A percentile compares a stretch with the other conserved stretches of the same genome.
These are phyloP conservation scores for Tolypocladium tundrense DNA, from an alignment of 2,329 filamentous ascomycete species.

Conservation along the genomic window DNA sequence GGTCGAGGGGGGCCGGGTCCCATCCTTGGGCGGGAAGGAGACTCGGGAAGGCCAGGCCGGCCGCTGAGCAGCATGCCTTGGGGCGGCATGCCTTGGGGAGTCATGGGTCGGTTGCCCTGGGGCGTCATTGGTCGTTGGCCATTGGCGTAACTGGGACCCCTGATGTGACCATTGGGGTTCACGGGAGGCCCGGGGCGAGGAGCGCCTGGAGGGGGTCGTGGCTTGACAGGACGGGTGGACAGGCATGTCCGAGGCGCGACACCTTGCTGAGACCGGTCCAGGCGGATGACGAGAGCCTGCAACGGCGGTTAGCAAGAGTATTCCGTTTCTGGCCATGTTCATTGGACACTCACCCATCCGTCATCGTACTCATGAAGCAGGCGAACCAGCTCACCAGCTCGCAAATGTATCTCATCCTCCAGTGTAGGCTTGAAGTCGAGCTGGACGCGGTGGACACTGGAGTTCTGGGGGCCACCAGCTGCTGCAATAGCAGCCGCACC, in stretches of 20 bases:
- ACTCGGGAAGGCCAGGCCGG: slow-evolving; percentile 10
- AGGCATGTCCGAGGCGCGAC: slow-evolving; percentile 90
- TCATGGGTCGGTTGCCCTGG: slow-evolving; percentile 13
- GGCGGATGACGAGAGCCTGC: slow-evolving; percentile 73
- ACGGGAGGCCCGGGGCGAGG: slow-evolving; percentile 43
- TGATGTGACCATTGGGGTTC: slow-evolving; percentile 22
- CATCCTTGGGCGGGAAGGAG: slow-evolving; percentile 4
- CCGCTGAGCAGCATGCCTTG: background rate
- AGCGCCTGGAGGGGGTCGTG: slow-evolving; percentile 48
- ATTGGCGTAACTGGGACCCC: slow-evolving; percentile 16
- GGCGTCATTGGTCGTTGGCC: slow-evolving; percentile 29
- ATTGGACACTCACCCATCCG: slow-evolving; percentile 69
- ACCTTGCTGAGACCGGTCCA: slow-evolving; percentile 86
- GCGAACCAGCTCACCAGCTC: slow-evolving; percentile 73
- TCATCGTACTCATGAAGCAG: slow-evolving; percentile 95
- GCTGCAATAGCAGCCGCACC: slow-evolving; percentile 51
- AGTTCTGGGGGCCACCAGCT: slow-evolving; percentile 46
- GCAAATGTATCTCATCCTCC: slow-evolving; percentile 80
- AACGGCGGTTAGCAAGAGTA: background rate
- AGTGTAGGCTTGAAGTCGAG: slow-evolving; percentile 89
- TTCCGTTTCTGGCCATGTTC: no score
- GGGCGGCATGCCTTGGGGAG: slow-evolving; percentile 4
- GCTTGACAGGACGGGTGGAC: slow-evolving; percentile 84
- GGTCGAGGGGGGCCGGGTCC: slow-evolving; percentile 20
- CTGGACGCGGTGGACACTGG: slow-evolving; percentile 80